Percentiles rank a stretch among this genome's conserved stretches.
Evolutionary conservation across 352 stramenopile genomes (phyloP).

Genomic region (Globisporangium nodosum): DNA sequence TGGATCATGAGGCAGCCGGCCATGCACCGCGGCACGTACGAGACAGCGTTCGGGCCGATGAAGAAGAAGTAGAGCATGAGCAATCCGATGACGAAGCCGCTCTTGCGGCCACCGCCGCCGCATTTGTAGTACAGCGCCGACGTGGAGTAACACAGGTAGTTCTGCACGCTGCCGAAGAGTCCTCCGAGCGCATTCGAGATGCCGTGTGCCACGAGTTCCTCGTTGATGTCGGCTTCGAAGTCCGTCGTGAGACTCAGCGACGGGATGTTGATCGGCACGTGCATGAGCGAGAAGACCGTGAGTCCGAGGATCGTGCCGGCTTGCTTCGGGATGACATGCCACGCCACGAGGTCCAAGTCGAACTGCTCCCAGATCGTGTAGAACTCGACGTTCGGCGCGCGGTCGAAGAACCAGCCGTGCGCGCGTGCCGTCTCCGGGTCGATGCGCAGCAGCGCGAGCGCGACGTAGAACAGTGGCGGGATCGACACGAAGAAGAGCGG

Average conservation of each 20-base stretch:
- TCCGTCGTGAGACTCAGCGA: constrained; percentile 79
- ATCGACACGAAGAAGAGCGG: constrained; percentile 82
- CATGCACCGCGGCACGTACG: constrained; percentile 90
- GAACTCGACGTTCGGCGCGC: constrained; percentile 58
- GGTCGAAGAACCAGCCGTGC: constrained; percentile 74
- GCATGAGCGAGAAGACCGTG: constrained; percentile 91
- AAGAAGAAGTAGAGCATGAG: constrained; percentile 87
- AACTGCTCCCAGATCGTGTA: constrained; percentile 77
- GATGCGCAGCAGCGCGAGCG: constrained; percentile 43
- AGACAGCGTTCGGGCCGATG: constrained; percentile 76
- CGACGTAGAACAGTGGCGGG: constrained; percentile 68
- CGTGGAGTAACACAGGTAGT: constrained; percentile 89
- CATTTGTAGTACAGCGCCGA: constrained; percentile 88
- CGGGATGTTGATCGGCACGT: constrained; percentile 95
- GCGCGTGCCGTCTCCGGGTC: constrained; percentile 48
- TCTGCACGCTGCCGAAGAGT: constrained; percentile 84
- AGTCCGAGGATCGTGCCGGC: constrained; percentile 80
- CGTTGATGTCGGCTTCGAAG: constrained; percentile 90
- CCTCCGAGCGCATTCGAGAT: constrained; percentile 89
- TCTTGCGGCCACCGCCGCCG: constrained; percentile 64
- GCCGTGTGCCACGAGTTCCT: constrained; percentile 90
- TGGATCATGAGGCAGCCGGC: constrained; percentile 91
- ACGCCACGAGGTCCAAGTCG: constrained; percentile 55
- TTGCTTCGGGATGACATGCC: constrained; percentile 71
- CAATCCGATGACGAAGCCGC: constrained; percentile 52